These are phyloP conservation scores for Thermomucor indicae-seudaticae DNA, from an alignment of 371 early-diverging fungal genomes.

Conservation along the genomic window DNA sequence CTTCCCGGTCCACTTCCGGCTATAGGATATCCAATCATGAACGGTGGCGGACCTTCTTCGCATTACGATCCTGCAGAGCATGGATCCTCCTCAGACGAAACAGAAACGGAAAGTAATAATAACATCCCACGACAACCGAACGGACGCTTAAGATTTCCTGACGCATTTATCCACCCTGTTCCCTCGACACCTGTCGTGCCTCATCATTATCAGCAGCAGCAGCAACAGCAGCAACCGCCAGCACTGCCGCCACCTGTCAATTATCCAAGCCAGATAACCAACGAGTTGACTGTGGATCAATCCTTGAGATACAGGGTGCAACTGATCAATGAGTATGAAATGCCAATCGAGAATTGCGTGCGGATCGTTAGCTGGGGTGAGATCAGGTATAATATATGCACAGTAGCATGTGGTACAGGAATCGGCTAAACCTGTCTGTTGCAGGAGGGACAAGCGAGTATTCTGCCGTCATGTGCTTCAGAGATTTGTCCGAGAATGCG, in stretches of 20 bases:
- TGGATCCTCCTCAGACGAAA: too few species aligned
- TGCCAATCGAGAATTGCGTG: constrained; percentile 24
- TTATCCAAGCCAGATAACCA: too few species aligned
- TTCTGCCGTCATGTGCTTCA: constrained; percentile 59
- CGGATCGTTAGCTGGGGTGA: constrained; percentile 26
- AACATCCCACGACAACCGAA: constrained; percentile 39
- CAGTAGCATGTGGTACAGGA: neutral
- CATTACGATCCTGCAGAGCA: too few species aligned
- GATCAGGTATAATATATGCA: constrained; percentile 16
- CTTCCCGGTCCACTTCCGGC: constrained; percentile 15
- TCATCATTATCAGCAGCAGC: neutral
- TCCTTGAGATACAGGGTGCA: constrained; percentile 26
- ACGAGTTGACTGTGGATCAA: neutral
- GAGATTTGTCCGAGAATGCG: constrained; percentile 64
- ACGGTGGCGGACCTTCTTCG: neutral
- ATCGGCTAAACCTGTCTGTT: neutral
- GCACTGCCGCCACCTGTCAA: neutral
- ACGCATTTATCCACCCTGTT: constrained; percentile 39
- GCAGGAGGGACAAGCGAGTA: constrained; percentile 47
- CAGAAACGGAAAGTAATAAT: constrained; percentile 18
- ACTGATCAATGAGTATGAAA: constrained; percentile 24
- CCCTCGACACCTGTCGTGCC: constrained; percentile 8
- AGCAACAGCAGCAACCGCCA: neutral
- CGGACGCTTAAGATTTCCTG: constrained; percentile 40
- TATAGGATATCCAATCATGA: constrained; percentile 1